Evolutionary conservation across 2,329 filamentous ascomycete genomes (phyloP).

Genomic region (Arthrobotrys pseudoclavata): DNA sequence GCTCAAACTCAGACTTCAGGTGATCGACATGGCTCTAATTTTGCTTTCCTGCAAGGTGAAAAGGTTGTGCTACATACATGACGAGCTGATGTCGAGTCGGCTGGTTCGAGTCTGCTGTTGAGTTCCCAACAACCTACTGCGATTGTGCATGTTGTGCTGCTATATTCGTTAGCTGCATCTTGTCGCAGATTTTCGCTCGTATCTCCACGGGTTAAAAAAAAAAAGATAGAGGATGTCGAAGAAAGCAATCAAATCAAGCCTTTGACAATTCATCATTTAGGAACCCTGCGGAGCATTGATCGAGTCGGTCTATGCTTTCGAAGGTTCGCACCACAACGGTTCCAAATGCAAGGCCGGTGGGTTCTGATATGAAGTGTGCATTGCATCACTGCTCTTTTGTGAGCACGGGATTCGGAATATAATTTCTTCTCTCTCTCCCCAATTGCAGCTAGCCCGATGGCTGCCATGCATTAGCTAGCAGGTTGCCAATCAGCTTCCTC

Average conservation of each 20-base stretch:
- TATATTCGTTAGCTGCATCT: constrained; percentile 13
- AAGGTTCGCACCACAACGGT: constrained; percentile 29
- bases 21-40: constrained; percentile 55
- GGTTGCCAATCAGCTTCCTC: constrained; percentile 56
- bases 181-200: constrained; percentile 14
- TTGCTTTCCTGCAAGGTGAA: constrained; percentile 56
- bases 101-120: constrained; percentile 19
- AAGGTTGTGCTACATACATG: constrained; percentile 47
- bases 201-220: constrained; percentile 13
- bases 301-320: constrained; percentile 26
- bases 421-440: constrained; percentile 35
- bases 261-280: constrained; percentile 33
- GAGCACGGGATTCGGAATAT: constrained; percentile 54
- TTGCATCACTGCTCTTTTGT: constrained; percentile 50
- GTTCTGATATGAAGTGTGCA: constrained; percentile 34
- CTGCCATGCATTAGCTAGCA: constrained; percentile 47
- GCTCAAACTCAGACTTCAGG: constrained; percentile 31
- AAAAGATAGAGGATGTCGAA: background rate
- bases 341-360: constrained; percentile 32
- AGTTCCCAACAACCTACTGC: constrained; percentile 27
- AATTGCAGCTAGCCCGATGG: constrained; percentile 39
- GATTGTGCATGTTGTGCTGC: constrained; percentile 14
- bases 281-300: background rate
- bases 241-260: constrained; percentile 21
- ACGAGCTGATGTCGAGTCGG: constrained; percentile 23